phyloP scores from a whole-genome alignment of 1,139 yeast species.

The Blastobotrys indianensis region DNA sequence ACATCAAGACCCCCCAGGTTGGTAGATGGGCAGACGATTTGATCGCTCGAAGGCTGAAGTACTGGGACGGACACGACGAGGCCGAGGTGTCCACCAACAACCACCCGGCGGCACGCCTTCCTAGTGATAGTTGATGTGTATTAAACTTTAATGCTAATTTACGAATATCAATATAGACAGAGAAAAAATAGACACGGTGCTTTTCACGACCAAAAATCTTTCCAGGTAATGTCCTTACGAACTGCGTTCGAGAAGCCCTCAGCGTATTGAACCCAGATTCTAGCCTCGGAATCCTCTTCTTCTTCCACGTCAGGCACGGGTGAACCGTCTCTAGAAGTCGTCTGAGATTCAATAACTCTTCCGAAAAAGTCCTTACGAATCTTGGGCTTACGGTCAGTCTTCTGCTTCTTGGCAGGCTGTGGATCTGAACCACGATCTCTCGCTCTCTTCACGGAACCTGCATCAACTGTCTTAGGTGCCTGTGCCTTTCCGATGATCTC shows the following conservation, averaged over 20 bases:
- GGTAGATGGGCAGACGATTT: slow-evolving; percentile 65
- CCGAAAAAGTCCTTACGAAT: slow-evolving; percentile 15
- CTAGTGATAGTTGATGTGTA: too few species aligned
- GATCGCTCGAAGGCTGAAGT: slow-evolving; percentile 49
- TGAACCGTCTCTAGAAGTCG: neutral
- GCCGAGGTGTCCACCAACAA: too few species aligned
- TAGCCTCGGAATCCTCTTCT: slow-evolving; percentile 5
- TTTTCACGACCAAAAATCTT: slow-evolving; percentile 48
- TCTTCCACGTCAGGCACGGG: slow-evolving; percentile 1
- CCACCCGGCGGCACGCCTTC: too few species aligned
- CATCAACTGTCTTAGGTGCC: slow-evolving; percentile 2
- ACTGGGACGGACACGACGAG: slow-evolving; percentile 28
- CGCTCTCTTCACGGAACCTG: neutral
- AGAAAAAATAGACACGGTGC: neutral
- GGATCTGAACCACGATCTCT: neutral
- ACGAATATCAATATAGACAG: too few species aligned
- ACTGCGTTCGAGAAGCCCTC: slow-evolving; percentile 97
- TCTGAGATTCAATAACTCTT: slow-evolving; percentile 7
- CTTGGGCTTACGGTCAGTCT: slow-evolving; percentile 6
- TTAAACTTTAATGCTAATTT: too few species aligned
- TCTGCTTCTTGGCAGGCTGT: slow-evolving; percentile 10
- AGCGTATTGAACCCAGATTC: slow-evolving; percentile 84
- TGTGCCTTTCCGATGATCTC: slow-evolving; percentile 12
- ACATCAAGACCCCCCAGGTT: slow-evolving; percentile 70
- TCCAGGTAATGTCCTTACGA: slow-evolving; percentile 77